These are phyloP conservation scores for Gliomastix tumulicola DNA, from an alignment of 2,329 filamentous ascomycete genomes.

Conservation along the genomic window DNA sequence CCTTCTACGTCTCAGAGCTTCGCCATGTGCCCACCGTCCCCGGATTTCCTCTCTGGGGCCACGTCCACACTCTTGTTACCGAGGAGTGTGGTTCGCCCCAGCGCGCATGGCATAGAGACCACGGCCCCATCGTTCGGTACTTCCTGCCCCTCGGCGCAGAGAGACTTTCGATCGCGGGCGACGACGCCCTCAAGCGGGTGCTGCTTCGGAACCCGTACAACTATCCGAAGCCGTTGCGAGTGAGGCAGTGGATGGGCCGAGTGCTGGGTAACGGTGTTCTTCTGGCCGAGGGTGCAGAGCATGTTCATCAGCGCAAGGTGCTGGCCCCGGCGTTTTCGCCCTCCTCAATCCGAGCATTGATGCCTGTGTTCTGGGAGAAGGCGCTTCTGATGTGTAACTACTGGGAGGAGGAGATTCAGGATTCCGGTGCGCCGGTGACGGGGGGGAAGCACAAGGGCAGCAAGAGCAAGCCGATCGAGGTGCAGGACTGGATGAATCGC, in stretches of 20 bases:
- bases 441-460: no score
- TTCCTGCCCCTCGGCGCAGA: conserved; percentile 37
- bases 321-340: conserved; percentile 19
- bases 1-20: conserved; percentile 31
- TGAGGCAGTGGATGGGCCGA: conserved; percentile 31
- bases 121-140: conserved; percentile 35
- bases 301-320: conserved; percentile 21
- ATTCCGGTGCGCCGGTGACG: conserved; percentile 14
- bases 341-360: conserved; percentile 26
- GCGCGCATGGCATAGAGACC: conserved; percentile 29
- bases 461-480: conserved; percentile 26
- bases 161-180: conserved; percentile 33
- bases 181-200: conserved; percentile 34
- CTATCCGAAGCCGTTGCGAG: conserved; percentile 27
- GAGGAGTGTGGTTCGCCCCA: conserved; percentile 32
- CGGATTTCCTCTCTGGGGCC: conserved; percentile 34
- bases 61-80: conserved; percentile 31
- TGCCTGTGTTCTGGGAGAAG: conserved; percentile 32
- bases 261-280: conserved; percentile 35
- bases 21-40: conserved; percentile 32
- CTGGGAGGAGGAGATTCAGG: conserved; percentile 25
- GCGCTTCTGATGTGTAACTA: conserved; percentile 33
- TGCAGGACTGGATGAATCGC: conserved; percentile 33
- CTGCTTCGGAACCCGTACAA: conserved; percentile 32
- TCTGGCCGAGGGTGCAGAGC: conserved; percentile 31